These are phyloP conservation scores for Stentor coeruleus DNA, from an alignment of 73 alveolate genomes.

Conservation along the genomic window DNA sequence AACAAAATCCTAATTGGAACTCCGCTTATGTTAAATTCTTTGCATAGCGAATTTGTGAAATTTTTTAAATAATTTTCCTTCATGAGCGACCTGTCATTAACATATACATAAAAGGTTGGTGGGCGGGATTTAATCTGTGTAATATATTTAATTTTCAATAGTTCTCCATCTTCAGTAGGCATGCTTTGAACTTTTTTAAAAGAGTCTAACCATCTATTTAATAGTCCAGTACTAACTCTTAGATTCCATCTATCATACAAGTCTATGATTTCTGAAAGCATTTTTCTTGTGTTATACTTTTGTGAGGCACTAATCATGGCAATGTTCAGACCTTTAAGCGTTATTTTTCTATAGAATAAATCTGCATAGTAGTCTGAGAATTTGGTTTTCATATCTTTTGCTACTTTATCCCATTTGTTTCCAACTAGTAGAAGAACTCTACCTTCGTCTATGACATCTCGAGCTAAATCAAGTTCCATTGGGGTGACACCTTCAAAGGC, in stretches of 20 bases:
- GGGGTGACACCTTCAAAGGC: conserved; percentile 68
- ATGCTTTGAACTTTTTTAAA: conserved; percentile 54
- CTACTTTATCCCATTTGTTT: conserved; percentile 87
- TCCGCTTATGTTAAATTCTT: conserved; percentile 78
- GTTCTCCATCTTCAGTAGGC: conserved; percentile 71
- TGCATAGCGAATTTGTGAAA: conserved; percentile 46
- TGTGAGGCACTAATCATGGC: conserved; percentile 66
- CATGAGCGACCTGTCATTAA: conserved; percentile 59
- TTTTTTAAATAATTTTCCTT: conserved; percentile 53
- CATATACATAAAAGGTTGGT: conserved; percentile 79
- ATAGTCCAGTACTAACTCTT: conserved; percentile 72
- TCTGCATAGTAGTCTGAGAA: conserved; percentile 57
- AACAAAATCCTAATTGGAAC: conserved; percentile 75
- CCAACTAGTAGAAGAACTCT: conserved; percentile 76
- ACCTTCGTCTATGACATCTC: conserved; percentile 72
- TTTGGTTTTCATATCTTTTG: conserved; percentile 65
- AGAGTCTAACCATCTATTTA: conserved; percentile 74
- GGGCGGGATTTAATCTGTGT: conserved; percentile 80
- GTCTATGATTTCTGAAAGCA: conserved; percentile 67
- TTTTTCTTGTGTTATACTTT: conserved; percentile 46
- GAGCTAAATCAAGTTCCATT: conserved; percentile 58
- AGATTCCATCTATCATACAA: conserved; percentile 87
- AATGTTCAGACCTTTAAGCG: conserved; percentile 61
- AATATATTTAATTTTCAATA: conserved; percentile 57
- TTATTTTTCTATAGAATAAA: conserved; percentile 52